Base-by-base conservation (phyloP, 345 rosid genomes). In the Populus ilicifolia region DNA sequence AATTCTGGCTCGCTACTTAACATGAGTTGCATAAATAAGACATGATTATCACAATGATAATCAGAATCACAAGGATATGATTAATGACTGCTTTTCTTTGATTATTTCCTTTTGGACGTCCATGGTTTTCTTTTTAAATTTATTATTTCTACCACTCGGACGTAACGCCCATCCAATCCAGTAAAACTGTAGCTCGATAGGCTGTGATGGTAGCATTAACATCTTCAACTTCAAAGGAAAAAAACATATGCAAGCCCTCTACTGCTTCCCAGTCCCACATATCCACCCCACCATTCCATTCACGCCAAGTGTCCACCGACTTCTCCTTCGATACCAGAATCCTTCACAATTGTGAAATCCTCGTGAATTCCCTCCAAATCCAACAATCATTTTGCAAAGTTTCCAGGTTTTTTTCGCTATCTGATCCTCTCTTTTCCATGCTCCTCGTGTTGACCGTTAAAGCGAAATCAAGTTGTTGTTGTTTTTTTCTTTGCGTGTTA, bases 281-380 rank as follows among this genome's bases (percentile, higher is more conserved):
- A 12, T 41, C 35, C 11, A 61, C 18, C 29, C 18, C 23, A 46
- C 23, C 25, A 18, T 20, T 13, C n/a, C 12, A 52, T 12, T 13
- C 66, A 75, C 71, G 46, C 66, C 67, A 75, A 75, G 36, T 35
- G 67, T 68, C 78, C 66, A 67, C 71, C 71, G 46, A 48, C 63
- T 8, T 13, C 30, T 21, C 64, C 35, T 27, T 67, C 65, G 27
- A 29, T 8, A 10, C 13, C 23, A 38, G 33, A 18, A 29, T 68
- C 30, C 41, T 39, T 59, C 64, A n/a, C 44, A 10, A 5, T n/a
- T 14, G 5, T 12, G n/a, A 39, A 38, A 23, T 41, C 17, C 67
- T 63, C 30, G 70, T 35, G 70, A 39, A 23, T 65, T 16, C 62
- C 62, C 52, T 62, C 18, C 27, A 41, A 63, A 14, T 63, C 56